Base-by-base conservation (phyloP, 495 filamentous ascomycete species). In the Hypomontagnella monticulosa region DNA sequence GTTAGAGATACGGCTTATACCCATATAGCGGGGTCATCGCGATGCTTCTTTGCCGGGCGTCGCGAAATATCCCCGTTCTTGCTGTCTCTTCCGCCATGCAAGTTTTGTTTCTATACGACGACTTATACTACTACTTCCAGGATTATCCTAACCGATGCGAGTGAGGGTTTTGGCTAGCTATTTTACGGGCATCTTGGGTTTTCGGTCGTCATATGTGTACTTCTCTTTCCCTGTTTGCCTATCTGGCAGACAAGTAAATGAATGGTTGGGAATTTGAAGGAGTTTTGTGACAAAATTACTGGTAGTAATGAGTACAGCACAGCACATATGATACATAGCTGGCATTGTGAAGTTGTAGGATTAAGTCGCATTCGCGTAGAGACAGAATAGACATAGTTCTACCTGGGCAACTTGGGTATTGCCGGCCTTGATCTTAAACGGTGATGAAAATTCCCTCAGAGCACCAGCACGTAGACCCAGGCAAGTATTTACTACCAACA, bases 1-100 rank as follows among this genome's bases (percentile, higher is more conserved):
- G 52, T 57, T 58, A 55, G 67, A 63, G 53, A 66, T 51, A 30
- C 52, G 50, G 57, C 57, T 49, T 66, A 70, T 70, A 70, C 67
- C 67, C 62, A 58, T n/a, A 46, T 37, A 30, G 51, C 20, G 33
- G 27, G 67, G 58, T 44, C 23, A 53, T 49, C 52, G 33, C 9
- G 60, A 47, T 30, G 47, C 55, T 23, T 48, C 38, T 57, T 54
- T 20, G 1, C 47, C 23, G 15, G 19, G 48, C 52, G 53, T 58
- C 20, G 18, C 20, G 46, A 33, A 27, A 27, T 2, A 27, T 3
- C 58, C 3, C 61, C 52, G 50, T 47, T 61, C 36, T 59, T 62
- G 67, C 57, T 62, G 40, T 57, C 52, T 37, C 51, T 61, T 43
- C 47, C 11, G 50, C 52, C 34, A 55, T 14, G 56, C 52, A 41